Conservation (phyloP, 805 yeast genomes). For the Starmera quercuum region DNA sequence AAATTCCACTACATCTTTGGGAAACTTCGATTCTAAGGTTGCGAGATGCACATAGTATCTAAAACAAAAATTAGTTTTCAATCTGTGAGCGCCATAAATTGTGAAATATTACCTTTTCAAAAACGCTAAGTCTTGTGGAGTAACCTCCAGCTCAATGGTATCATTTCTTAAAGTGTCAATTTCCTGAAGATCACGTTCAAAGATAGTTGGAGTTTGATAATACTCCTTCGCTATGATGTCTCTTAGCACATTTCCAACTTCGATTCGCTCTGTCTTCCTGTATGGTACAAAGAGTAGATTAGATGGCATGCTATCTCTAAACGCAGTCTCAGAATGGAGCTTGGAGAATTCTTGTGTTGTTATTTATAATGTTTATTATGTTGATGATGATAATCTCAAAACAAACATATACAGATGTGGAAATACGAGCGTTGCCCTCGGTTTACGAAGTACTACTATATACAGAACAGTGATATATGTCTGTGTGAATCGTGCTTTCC, state of each 20-base stretch:
- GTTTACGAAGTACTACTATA: not conserved
- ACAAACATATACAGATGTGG: not conserved
- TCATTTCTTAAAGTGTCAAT: conserved; percentile 37
- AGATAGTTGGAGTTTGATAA: conserved; percentile 35
- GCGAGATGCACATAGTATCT: conserved; percentile 41
- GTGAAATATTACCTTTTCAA: conserved; percentile 17
- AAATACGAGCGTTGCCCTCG: not conserved
- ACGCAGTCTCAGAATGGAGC: no score
- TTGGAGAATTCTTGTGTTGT: no score
- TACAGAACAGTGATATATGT: not conserved
- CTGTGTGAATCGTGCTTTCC: no score
- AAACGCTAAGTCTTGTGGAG: conserved; percentile 27
- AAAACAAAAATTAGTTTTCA: not conserved
- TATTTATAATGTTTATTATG: no score
- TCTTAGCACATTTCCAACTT: conserved; percentile 31
- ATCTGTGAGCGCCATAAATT: no score
- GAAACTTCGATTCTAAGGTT: conserved; percentile 48
- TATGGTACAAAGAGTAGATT: conserved; percentile 46
- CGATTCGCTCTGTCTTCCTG: conserved; percentile 35
- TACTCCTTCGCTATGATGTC: conserved; percentile 41
- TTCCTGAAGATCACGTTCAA: conserved; percentile 32
- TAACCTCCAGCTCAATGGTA: conserved; percentile 27
- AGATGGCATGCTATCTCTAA: no score
- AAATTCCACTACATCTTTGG: conserved; percentile 51
- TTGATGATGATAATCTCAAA: no score